A percentile compares a stretch with the other conserved stretches of the same genome.
Evolutionary conservation across 257 asterid species (phyloP).

Genomic region (Nicotiana noctiflora): DNA sequence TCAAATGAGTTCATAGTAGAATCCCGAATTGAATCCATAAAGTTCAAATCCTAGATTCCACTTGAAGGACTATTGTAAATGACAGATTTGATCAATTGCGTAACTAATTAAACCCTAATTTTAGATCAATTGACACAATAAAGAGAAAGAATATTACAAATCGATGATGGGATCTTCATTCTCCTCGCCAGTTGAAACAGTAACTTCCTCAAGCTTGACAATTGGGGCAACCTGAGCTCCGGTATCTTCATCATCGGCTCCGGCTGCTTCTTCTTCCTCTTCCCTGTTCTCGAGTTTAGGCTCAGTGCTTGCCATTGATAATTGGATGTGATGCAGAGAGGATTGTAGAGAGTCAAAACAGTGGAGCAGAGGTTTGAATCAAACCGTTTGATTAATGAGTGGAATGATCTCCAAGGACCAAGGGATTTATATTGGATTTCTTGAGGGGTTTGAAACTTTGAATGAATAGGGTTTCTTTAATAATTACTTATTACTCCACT

Average conservation of each 20-base stretch:
- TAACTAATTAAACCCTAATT: slow-evolving; percentile 5
- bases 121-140: background rate
- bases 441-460: background rate
- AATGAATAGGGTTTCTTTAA: background rate
- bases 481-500: background rate
- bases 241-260: slow-evolving; percentile 52
- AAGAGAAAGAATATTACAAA: slow-evolving; percentile 18
- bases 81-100: background rate
- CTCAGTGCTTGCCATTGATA: slow-evolving; percentile 33
- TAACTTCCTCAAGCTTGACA: slow-evolving; percentile 41
- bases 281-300: slow-evolving; percentile 32
- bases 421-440: background rate
- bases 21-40: background rate
- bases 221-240: slow-evolving; percentile 66
- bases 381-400: background rate
- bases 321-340: background rate
- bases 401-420: background rate
- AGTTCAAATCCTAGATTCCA: background rate
- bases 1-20: no score
- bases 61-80: background rate
- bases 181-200: slow-evolving; percentile 56
- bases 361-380: background rate
- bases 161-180: slow-evolving; percentile 41
- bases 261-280: slow-evolving; percentile 27
- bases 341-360: background rate